A percentile compares a stretch with the other conserved stretches of the same genome.
Conservation (phyloP, 345 rosid species). For the Cardamine chenopodiifolia region DNA sequence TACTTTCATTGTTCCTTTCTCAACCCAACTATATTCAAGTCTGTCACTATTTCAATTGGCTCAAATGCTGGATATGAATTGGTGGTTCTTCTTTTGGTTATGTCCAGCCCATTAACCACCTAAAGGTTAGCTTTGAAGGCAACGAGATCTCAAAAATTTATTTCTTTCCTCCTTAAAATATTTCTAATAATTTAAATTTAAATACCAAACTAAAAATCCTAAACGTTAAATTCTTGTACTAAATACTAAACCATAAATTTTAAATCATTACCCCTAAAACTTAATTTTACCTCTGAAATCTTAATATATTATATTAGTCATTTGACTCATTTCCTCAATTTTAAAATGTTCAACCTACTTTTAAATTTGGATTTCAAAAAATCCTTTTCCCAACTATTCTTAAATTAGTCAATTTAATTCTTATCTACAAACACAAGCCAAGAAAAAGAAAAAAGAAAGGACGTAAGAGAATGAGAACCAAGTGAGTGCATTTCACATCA, state of each 20-base stretch:
- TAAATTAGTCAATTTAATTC: background rate
- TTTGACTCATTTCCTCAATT: background rate
- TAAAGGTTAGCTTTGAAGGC: no score
- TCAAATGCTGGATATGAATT: no score
- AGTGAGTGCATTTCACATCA: conserved; percentile 12
- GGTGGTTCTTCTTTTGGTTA: no score
- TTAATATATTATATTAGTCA: background rate
- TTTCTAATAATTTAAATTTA: no score
- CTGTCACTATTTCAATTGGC: no score
- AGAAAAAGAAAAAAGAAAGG: background rate
- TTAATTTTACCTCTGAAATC: background rate
- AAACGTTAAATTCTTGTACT: background rate
- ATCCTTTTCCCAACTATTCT: background rate
- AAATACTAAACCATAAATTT: background rate
- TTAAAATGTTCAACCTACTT: background rate
- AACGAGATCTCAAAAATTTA: no score
- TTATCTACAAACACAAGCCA: background rate
- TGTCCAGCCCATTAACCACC: no score
- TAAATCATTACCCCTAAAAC: background rate
- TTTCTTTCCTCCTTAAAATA: no score
- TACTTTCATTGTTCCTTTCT: no score
- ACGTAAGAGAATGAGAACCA: conserved; percentile 29
- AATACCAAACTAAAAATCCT: no score
- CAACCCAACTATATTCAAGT: no score
- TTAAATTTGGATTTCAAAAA: background rate